phyloP scores from a whole-genome alignment of 345 rosid genomes.

The Eucalyptus pumila region DNA sequence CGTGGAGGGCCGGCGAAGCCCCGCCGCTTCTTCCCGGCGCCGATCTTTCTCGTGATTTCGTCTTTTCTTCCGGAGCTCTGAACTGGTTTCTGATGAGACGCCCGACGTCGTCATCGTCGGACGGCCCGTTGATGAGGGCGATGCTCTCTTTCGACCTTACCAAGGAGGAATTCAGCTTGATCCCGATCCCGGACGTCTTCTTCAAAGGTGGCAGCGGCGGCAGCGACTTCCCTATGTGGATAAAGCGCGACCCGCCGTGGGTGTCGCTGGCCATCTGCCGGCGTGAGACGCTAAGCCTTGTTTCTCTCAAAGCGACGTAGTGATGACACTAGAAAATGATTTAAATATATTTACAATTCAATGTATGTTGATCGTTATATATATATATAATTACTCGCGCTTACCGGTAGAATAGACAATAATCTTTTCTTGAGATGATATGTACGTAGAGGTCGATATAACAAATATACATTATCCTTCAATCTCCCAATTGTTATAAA shows the following conservation, averaged over 20 bases:
- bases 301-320: neutral
- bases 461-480: neutral
- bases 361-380: too few species aligned
- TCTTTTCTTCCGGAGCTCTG: neutral
- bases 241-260: accelerated
- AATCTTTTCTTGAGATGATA: neutral
- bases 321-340: too few species aligned
- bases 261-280: neutral
- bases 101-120: accelerated
- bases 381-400: neutral
- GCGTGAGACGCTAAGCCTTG: neutral
- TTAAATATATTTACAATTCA: neutral
- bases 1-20: neutral
- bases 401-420: neutral
- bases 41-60: neutral
- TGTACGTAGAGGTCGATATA: too few species aligned
- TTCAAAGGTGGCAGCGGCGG: neutral
- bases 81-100: neutral
- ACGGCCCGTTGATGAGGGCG: neutral
- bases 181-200: neutral
- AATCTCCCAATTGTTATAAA: neutral
- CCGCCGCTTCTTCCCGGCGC: neutral
- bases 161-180: neutral
- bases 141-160: neutral
- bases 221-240: neutral